Percentiles rank a stretch among this genome's conserved stretches.
These are phyloP conservation scores for Alisma plantagoaquatica DNA, from an alignment of 106 monocot genomes.

Conservation along the genomic window DNA sequence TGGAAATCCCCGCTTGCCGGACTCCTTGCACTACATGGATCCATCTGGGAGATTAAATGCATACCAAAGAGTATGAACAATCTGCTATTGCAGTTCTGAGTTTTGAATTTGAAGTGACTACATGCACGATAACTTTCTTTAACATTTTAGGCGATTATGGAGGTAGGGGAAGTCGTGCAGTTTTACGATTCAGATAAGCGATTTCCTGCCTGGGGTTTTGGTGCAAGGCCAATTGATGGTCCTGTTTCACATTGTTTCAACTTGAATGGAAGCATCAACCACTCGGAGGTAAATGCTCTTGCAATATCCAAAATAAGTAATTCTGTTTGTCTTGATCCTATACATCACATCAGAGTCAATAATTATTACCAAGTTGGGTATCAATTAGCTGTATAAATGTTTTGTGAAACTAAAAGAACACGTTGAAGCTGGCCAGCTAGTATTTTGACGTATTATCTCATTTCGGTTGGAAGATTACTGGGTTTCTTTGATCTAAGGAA, in stretches of 20 bases:
- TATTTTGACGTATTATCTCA: too few species aligned
- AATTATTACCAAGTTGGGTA: neutral
- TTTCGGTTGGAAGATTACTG: too few species aligned
- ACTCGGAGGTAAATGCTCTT: slow-evolving; percentile 50
- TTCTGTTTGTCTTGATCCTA: neutral
- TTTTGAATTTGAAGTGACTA: neutral
- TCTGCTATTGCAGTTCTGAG: too few species aligned
- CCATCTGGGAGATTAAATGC: slow-evolving; percentile 88
- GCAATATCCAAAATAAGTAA: neutral
- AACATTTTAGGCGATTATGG: slow-evolving; percentile 57
- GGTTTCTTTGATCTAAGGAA: too few species aligned
- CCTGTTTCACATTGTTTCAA: slow-evolving; percentile 98
- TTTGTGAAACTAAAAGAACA: neutral
- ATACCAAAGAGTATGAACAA: slow-evolving; percentile 82
- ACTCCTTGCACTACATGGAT: slow-evolving; percentile 98
- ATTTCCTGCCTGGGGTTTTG: slow-evolving; percentile 96
- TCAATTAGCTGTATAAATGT: neutral
- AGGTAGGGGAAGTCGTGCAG: slow-evolving; percentile 85
- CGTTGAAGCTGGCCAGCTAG: neutral
- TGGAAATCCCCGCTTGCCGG: slow-evolving; percentile 93
- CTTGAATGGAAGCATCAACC: slow-evolving; percentile 80
- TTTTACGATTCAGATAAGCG: slow-evolving; percentile 79
- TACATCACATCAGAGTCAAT: neutral
- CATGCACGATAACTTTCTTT: neutral
- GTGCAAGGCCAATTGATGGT: slow-evolving; percentile 96